Evolutionary conservation across 2,329 filamentous ascomycete genomes (phyloP).

Genomic region (Sporothrix phasma): DNA sequence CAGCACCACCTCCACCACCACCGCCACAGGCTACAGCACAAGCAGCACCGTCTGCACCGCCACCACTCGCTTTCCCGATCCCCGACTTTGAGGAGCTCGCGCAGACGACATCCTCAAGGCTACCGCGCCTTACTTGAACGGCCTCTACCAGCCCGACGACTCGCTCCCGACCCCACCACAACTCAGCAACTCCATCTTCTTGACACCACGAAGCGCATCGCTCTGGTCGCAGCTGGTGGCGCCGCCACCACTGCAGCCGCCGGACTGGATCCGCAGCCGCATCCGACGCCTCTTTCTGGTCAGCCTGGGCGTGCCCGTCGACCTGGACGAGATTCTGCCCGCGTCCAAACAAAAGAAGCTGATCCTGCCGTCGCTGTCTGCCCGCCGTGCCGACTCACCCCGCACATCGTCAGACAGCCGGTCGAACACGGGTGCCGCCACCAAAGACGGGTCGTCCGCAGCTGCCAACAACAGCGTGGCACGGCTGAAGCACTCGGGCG

Average conservation of each 20-base stretch:
- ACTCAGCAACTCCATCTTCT: slow-evolving; percentile 58
- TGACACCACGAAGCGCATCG: slow-evolving; percentile 77
- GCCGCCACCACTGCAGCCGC: slow-evolving; percentile 85
- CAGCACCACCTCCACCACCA: slow-evolving; percentile 21
- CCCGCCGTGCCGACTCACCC: slow-evolving; percentile 37
- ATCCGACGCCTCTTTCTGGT: slow-evolving; percentile 93
- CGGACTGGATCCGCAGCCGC: slow-evolving; percentile 94
- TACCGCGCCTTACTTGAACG: slow-evolving; percentile 56
- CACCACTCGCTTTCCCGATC: slow-evolving; percentile 35
- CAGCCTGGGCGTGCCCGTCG: slow-evolving; percentile 88
- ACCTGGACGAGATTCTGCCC: slow-evolving; percentile 92
- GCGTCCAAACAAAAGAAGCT: slow-evolving; percentile 98
- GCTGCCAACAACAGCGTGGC: slow-evolving; percentile 20
- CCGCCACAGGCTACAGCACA: slow-evolving; percentile 23
- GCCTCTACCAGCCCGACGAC: slow-evolving; percentile 52
- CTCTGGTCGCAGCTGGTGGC: slow-evolving; percentile 95
- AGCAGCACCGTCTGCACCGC: slow-evolving; percentile 22
- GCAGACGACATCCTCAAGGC: slow-evolving; percentile 50
- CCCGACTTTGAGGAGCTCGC: slow-evolving; percentile 55
- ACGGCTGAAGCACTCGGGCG: slow-evolving; percentile 33
- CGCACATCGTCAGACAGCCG: slow-evolving; percentile 47
- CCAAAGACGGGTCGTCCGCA: not conserved
- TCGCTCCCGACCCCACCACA: slow-evolving; percentile 41
- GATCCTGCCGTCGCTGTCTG: slow-evolving; percentile 67
- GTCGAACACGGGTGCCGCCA: slow-evolving; percentile 28